Percentiles rank a stretch among this genome's conserved stretches.
Evolutionary conservation across 257 asterid genomes (phyloP).

Genomic region (Forsythia viridissima): DNA sequence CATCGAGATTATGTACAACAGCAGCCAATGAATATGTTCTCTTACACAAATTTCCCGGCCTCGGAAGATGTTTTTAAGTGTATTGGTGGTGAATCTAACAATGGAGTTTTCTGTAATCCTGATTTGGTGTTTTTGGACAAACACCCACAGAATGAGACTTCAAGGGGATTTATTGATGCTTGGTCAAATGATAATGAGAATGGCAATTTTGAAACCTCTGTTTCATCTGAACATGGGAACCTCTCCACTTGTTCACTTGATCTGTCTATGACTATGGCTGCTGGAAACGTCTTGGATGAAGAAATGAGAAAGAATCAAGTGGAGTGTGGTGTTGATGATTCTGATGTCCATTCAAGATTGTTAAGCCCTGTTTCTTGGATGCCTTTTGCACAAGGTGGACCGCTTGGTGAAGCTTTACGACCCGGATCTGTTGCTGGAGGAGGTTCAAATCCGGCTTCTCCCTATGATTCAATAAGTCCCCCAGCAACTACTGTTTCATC

Average conservation of each 20-base stretch:
- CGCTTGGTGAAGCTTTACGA: conserved; percentile 77
- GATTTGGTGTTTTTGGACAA: neutral
- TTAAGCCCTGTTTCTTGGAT: conserved; percentile 44
- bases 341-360: conserved; percentile 22
- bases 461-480: conserved; percentile 43
- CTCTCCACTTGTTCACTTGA: conserved; percentile 48
- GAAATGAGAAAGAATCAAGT: conserved; percentile 38
- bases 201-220: conserved; percentile 25
- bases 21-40: conserved; percentile 32
- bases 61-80: conserved; percentile 15
- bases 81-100: neutral
- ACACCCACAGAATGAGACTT: conserved; percentile 10
- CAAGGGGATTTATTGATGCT: conserved; percentile 43
- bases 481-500: conserved; percentile 57
- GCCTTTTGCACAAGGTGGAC: conserved; percentile 67
- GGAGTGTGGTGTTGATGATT: conserved; percentile 5
- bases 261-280: conserved; percentile 59
- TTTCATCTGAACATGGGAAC: conserved; percentile 28
- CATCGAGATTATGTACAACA: conserved; percentile 41
- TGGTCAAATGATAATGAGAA: conserved; percentile 42
- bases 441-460: conserved; percentile 44
- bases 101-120: neutral
- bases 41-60: conserved; percentile 36
- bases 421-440: conserved; percentile 30
- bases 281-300: conserved; percentile 36